These are phyloP conservation scores for Exsudoporus frostii DNA, from an alignment of 768 basidiomycete species.

Conservation along the genomic window DNA sequence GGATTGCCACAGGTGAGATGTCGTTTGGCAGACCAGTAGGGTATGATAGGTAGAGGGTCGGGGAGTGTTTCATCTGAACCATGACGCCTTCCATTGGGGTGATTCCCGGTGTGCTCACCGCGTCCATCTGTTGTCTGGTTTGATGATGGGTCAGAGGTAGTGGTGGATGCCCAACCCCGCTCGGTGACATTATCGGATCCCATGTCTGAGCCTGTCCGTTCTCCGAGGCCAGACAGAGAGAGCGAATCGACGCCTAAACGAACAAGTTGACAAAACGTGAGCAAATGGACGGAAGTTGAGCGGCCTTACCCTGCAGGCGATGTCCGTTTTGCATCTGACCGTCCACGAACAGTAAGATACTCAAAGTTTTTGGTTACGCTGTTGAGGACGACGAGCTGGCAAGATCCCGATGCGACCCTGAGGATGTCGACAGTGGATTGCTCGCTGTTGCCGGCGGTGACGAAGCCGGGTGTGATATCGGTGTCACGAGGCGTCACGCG, in stretches of 20 bases:
- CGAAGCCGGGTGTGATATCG: constrained; percentile 6
- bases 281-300: not conserved
- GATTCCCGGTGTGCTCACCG: constrained; percentile 30
- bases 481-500: constrained; percentile 8
- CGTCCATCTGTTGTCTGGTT: constrained; percentile 33
- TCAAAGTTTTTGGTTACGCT: not conserved
- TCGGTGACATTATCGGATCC: constrained; percentile 57
- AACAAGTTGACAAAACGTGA: constrained; percentile 3
- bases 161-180: constrained; percentile 45
- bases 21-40: constrained; percentile 85
- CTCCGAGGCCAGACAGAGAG: constrained; percentile 15
- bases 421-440: not conserved
- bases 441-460: constrained; percentile 10
- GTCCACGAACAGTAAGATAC: not conserved
- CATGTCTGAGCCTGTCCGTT: constrained; percentile 28
- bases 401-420: constrained; percentile 1
- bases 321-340: constrained; percentile 32
- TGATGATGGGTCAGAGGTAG: constrained; percentile 50
- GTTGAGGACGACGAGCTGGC: not conserved
- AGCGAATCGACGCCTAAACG: constrained; percentile 18
- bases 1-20: constrained; percentile 91
- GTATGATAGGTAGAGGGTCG: constrained; percentile 57
- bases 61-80: constrained; percentile 47
- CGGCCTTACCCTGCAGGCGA: constrained; percentile 20
- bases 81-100: constrained; percentile 34